A percentile compares a stretch with the other conserved stretches of the same genome.
Evolutionary conservation across 352 stramenopile species (phyloP).

Genomic region (Globisporangium spiculum): DNA sequence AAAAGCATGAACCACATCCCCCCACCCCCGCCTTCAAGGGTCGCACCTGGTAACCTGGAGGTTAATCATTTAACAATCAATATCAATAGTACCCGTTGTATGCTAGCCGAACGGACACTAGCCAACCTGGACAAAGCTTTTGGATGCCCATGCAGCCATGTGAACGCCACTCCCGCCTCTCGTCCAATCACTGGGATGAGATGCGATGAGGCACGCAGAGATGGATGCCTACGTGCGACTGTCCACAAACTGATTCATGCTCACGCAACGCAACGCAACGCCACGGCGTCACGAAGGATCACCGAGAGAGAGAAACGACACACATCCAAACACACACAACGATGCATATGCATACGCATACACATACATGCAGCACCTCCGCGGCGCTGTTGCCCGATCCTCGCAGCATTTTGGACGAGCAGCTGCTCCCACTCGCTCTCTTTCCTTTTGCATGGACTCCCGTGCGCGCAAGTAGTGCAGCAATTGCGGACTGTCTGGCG

Average conservation of each 20-base stretch:
- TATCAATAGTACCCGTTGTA: neutral
- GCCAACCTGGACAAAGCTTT: neutral
- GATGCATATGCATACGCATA: neutral
- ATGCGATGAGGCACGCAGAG: neutral
- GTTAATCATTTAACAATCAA: neutral
- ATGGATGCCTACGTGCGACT: neutral
- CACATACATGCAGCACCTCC: neutral
- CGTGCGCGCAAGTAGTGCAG: neutral
- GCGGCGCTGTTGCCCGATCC: neutral
- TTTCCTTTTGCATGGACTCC: neutral
- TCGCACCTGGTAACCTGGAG: neutral
- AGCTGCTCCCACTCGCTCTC: conserved; percentile 1
- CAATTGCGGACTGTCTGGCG: neutral
- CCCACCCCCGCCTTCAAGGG: too few species aligned
- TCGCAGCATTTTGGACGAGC: neutral
- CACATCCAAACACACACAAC: neutral
- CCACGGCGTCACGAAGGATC: neutral
- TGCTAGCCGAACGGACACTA: neutral
- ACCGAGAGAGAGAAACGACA: neutral
- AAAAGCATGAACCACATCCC: neutral
- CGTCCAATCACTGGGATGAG: conserved; percentile 8
- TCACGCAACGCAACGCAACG: neutral
- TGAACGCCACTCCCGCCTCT: neutral
- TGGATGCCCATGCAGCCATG: neutral
- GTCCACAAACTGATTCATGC: conserved; percentile 2